Conservation (phyloP, 2,329 filamentous ascomycete species). For the Stylonectria norvegica region DNA sequence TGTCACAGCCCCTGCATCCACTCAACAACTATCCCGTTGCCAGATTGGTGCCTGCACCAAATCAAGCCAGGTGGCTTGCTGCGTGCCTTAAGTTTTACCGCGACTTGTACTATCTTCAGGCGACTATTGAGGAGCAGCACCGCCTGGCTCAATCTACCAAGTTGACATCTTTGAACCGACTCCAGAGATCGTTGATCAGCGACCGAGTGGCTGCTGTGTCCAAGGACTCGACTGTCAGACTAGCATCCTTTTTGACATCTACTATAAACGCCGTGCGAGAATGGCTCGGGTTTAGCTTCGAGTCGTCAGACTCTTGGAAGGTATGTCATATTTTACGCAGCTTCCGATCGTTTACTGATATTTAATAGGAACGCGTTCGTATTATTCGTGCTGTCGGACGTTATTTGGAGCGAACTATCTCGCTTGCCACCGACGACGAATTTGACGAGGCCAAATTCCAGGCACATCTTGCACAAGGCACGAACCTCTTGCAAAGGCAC, state of each 20-base stretch:
- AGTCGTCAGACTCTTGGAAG: slow-evolving; percentile 29
- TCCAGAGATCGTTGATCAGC: slow-evolving; percentile 58
- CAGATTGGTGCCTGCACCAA: slow-evolving; percentile 38
- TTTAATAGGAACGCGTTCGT: slow-evolving; percentile 26
- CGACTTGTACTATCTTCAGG: slow-evolving; percentile 42
- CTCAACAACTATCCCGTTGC: slow-evolving; percentile 56
- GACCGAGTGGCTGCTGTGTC: slow-evolving; percentile 53
- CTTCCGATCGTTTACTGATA: slow-evolving; percentile 2
- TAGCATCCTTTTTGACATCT: slow-evolving; percentile 49
- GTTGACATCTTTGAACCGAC: slow-evolving; percentile 53
- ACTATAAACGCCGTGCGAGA: slow-evolving; percentile 40
- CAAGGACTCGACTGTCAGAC: slow-evolving; percentile 58
- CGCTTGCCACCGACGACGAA: slow-evolving; percentile 39
- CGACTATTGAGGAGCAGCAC: slow-evolving; percentile 41
- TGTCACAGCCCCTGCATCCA: slow-evolving; percentile 52
- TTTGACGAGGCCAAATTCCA: slow-evolving; percentile 65
- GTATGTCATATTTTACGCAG: slow-evolving; percentile 17
- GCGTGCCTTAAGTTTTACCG: slow-evolving; percentile 50
- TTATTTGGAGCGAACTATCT: slow-evolving; percentile 54
- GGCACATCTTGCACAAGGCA: slow-evolving; percentile 55
- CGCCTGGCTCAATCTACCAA: slow-evolving; percentile 44
- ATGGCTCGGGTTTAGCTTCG: slow-evolving; percentile 39
- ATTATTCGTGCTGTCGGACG: slow-evolving; percentile 42
- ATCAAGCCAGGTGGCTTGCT: slow-evolving; percentile 47
- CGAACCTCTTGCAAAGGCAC: slow-evolving; percentile 39